Conservation (phyloP, 805 yeast genomes). For the Starmerella scarabaei region DNA sequence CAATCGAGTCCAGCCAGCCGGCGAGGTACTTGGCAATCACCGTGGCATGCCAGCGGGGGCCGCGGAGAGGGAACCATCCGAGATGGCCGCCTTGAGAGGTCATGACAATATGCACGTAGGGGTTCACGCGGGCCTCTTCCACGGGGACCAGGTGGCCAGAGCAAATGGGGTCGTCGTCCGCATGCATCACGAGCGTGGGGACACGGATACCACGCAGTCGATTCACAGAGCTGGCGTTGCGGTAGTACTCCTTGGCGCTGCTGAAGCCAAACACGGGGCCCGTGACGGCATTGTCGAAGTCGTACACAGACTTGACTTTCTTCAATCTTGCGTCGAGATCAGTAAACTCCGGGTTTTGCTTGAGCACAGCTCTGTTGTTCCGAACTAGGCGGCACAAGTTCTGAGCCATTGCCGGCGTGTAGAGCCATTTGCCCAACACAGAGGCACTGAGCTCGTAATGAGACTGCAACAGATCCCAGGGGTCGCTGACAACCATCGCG, state of each 20-base stretch:
- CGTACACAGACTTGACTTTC: conserved; percentile 29
- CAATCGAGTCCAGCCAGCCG: conserved; percentile 27
- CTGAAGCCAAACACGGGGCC: conserved; percentile 54
- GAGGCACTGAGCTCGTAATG: conserved; percentile 33
- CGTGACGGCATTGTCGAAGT: conserved; percentile 56
- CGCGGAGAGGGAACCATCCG: conserved; percentile 55
- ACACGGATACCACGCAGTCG: conserved; percentile 41
- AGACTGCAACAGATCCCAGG: conserved; percentile 59
- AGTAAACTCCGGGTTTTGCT: conserved; percentile 23
- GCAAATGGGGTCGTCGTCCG: conserved; percentile 66
- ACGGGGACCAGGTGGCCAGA: conserved; percentile 42
- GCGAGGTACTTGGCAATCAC: conserved; percentile 37
- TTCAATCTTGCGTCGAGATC: conserved; percentile 22
- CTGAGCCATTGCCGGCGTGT: conserved; percentile 40
- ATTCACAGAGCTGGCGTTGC: conserved; percentile 44
- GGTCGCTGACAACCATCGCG: conserved; percentile 50
- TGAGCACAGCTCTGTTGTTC: conserved; percentile 32
- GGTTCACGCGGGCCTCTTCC: conserved; percentile 40
- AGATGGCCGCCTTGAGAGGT: conserved; percentile 70
- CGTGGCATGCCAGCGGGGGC: conserved; percentile 52
- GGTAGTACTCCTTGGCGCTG: conserved; percentile 52
- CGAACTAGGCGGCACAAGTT: conserved; percentile 35
- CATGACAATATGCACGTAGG: conserved; percentile 43
- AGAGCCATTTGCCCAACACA: conserved; percentile 34
- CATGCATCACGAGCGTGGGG: conserved; percentile 51